A percentile compares a stretch with the other conserved stretches of the same genome.
Conservation (phyloP, 305 asterid genomes). For the Fraxinus latifolia region DNA sequence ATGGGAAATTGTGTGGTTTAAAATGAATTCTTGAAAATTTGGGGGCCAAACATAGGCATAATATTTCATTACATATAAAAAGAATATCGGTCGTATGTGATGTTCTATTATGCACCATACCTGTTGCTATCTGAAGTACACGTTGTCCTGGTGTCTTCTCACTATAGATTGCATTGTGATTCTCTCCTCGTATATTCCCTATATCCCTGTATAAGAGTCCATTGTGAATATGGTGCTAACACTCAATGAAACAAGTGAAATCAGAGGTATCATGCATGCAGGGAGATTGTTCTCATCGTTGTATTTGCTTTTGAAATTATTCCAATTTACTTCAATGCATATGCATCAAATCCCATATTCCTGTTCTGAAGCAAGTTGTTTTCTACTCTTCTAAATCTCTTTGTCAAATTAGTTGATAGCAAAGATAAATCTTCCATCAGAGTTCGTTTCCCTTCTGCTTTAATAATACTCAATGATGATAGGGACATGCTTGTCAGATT, state of each 20-base stretch:
- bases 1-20: too few relatives aligned
- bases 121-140: neutral
- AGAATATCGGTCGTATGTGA: neutral
- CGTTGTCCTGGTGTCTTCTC: neutral
- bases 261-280: neutral
- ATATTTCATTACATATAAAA: neutral
- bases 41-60: too few relatives aligned
- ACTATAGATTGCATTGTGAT: neutral
- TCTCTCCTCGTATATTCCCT: neutral
- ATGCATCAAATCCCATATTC: neutral
- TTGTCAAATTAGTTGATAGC: neutral
- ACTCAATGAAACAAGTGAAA: neutral
- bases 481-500: neutral
- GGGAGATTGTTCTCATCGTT: neutral
- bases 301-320: neutral
- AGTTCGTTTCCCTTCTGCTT: neutral
- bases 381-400: neutral
- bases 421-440: neutral
- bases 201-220: neutral
- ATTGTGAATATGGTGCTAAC: neutral
- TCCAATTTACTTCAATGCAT: neutral
- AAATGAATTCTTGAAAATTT: too few relatives aligned
- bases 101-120: neutral
- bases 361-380: neutral
- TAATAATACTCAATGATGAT: neutral